Conservation (phyloP, 768 basidiomycete genomes). For the Cantharellus cinnabarinus region DNA sequence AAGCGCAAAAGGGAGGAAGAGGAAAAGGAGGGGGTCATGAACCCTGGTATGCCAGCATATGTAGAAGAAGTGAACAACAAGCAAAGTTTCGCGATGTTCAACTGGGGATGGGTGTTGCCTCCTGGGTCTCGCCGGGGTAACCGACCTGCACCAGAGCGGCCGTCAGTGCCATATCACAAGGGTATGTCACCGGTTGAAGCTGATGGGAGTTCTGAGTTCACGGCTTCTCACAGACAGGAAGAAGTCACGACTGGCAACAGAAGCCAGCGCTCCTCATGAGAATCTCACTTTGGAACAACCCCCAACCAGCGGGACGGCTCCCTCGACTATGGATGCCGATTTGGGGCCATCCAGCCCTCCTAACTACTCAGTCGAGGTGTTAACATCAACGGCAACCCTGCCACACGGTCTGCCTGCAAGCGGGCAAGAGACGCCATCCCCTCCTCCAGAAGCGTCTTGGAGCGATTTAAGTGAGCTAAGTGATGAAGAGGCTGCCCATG, state of each 20-base stretch:
- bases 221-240: background rate
- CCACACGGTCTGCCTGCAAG: no score
- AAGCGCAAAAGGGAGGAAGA: background rate
- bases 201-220: background rate
- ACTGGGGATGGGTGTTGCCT: conserved; percentile 75
- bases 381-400: no score
- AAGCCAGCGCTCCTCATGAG: background rate
- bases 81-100: conserved; percentile 62
- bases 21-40: background rate
- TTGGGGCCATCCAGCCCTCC: no score
- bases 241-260: background rate
- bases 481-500: background rate
- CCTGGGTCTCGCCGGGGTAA: conserved; percentile 36
- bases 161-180: background rate
- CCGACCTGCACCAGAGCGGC: background rate
- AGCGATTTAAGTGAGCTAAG: conserved; percentile 8
- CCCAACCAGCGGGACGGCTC: no score
- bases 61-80: conserved; percentile 53
- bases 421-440: no score
- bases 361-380: no score
- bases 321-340: no score
- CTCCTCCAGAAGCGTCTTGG: background rate
- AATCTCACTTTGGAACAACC: no score
- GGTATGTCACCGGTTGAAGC: background rate
- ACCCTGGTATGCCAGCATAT: conserved; percentile 23